Evolutionary conservation across 768 basidiomycete species (phyloP).

Genomic region (Lactarius sp.): DNA sequence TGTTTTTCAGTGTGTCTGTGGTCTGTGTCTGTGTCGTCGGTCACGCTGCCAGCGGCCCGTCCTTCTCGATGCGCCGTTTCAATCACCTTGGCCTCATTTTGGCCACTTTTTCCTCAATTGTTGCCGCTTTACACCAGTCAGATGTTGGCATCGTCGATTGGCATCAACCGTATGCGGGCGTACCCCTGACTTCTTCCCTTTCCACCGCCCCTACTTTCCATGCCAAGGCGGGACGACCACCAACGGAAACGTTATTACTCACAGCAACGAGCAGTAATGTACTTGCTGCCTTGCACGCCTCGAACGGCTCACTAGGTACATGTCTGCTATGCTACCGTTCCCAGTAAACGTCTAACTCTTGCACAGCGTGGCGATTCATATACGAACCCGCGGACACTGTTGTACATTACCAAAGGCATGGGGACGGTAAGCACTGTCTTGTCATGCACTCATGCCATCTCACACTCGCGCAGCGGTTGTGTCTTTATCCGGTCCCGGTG

Average conservation of each 20-base stretch:
- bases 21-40: too few relatives aligned
- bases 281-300: slow-evolving; percentile 63
- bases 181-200: slow-evolving; percentile 51
- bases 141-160: slow-evolving; percentile 85
- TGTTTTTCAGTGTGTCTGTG: background rate
- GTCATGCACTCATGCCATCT: background rate
- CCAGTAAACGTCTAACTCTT: background rate
- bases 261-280: slow-evolving; percentile 72
- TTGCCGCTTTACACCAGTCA: slow-evolving; percentile 56
- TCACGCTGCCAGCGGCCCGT: too few relatives aligned
- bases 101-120: slow-evolving; percentile 23
- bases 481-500: slow-evolving; percentile 71
- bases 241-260: slow-evolving; percentile 48
- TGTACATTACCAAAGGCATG: slow-evolving; percentile 53
- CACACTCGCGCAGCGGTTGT: slow-evolving; percentile 47
- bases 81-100: slow-evolving; percentile 11
- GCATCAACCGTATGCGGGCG: slow-evolving; percentile 74
- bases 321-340: background rate
- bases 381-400: slow-evolving; percentile 68
- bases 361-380: slow-evolving; percentile 73
- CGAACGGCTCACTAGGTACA: slow-evolving; percentile 69
- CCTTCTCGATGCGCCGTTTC: slow-evolving; percentile 7
- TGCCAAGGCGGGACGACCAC: slow-evolving; percentile 28
- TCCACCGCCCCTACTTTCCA: slow-evolving; percentile 60
- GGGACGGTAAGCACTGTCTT: slow-evolving; percentile 44